These are phyloP conservation scores for Rhododendron ferrugineum DNA, from an alignment of 148 eudicot species.

Conservation along the genomic window DNA sequence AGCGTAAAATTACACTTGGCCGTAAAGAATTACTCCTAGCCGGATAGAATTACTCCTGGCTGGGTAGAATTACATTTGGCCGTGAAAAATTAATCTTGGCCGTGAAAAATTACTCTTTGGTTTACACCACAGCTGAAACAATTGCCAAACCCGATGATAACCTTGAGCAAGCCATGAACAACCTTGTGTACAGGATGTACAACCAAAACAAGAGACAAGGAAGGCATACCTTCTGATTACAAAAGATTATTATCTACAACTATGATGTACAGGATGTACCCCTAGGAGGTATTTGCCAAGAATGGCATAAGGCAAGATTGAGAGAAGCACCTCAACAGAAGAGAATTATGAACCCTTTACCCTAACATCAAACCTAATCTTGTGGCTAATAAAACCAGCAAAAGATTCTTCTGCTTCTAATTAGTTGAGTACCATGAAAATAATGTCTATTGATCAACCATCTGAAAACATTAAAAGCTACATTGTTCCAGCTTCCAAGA, in stretches of 20 bases:
- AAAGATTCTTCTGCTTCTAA: neutral
- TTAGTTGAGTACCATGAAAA: neutral
- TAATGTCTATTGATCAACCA: neutral
- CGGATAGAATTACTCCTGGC: too few species aligned
- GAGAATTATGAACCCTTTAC: neutral
- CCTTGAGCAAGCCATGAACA: slow-evolving; percentile 49
- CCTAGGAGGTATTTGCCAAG: too few species aligned
- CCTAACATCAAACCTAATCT: neutral
- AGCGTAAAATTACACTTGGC: too few species aligned
- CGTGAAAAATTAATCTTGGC: too few species aligned
- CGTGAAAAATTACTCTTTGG: too few species aligned
- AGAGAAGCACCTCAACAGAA: neutral
- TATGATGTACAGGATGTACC: too few species aligned
- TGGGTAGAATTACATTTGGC: too few species aligned
- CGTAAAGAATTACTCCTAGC: too few species aligned
- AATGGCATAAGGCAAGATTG: too few species aligned
- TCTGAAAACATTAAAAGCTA: neutral
- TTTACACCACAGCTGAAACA: too few species aligned
- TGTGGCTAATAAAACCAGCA: neutral
- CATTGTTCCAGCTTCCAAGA: neutral
- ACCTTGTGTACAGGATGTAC: slow-evolving; percentile 53
- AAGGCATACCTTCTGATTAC: too few species aligned
- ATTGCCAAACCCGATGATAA: too few species aligned
- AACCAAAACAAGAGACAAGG: slow-evolving; percentile 31
- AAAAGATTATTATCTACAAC: neutral